Conservation (phyloP, 768 basidiomycete genomes). For the Pholiota molesta region DNA sequence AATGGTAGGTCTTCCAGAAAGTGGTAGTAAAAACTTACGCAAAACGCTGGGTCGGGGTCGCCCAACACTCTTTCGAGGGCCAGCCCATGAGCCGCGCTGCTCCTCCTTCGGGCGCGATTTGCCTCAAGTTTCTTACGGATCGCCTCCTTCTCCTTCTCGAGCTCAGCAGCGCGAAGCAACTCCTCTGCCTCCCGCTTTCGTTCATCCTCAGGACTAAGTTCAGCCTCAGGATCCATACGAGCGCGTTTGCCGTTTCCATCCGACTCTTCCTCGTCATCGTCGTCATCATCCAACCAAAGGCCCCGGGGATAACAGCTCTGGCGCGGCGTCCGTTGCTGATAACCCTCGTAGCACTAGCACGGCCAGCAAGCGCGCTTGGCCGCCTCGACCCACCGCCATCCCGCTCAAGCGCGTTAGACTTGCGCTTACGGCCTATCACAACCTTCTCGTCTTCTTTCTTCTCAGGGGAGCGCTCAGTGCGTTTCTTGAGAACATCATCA, state of each 20-base stretch:
- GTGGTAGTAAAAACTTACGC: constrained; percentile 33
- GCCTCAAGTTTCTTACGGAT: constrained; percentile 66
- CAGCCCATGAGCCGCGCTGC: constrained; percentile 55
- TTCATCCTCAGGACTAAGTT: constrained; percentile 27
- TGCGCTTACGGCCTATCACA: constrained; percentile 45
- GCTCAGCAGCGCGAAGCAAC: constrained; percentile 47
- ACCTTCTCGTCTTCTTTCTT: constrained; percentile 24
- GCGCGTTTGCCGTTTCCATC: constrained; percentile 38
- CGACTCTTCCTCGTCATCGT: constrained; percentile 42
- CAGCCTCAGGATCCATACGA: constrained; percentile 37
- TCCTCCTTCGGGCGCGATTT: constrained; percentile 69
- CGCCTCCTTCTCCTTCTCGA: constrained; percentile 56
- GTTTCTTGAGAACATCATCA: constrained; percentile 38
- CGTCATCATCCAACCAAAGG: constrained; percentile 60
- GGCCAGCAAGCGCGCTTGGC: constrained; percentile 29
- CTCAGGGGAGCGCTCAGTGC: constrained; percentile 20
- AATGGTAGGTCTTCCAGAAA: constrained; percentile 4
- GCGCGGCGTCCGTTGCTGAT: constrained; percentile 50
- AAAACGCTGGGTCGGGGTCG: constrained; percentile 33
- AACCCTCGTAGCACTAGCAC: constrained; percentile 44
- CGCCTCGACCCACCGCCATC: constrained; percentile 25
- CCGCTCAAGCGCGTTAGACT: constrained; percentile 52
- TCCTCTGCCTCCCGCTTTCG: constrained; percentile 42
- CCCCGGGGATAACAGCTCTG: constrained; percentile 52
- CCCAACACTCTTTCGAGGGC: constrained; percentile 26